Evolutionary conservation across 805 yeast genomes (phyloP).

Genomic region (Kregervanrija delftensis): DNA sequence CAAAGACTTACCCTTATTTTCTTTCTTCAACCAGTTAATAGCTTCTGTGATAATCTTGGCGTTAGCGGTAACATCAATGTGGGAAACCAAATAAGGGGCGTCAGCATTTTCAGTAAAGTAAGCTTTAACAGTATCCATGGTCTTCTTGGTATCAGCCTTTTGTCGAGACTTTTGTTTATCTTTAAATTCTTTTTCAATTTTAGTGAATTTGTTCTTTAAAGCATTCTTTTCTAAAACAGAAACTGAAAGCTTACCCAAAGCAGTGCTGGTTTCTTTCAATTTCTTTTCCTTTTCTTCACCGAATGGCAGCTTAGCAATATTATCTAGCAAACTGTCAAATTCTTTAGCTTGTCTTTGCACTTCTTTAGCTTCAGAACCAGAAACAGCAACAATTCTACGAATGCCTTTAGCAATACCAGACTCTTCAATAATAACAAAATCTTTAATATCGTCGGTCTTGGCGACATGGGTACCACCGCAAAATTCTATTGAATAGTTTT

Average conservation of each 20-base stretch:
- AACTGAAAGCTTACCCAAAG: slow-evolving; percentile 73
- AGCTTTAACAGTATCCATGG: slow-evolving; percentile 66
- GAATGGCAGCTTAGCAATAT: slow-evolving; percentile 57
- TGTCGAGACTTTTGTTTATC: slow-evolving; percentile 85
- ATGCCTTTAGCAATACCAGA: slow-evolving; percentile 98
- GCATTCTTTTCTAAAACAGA: slow-evolving; percentile 75
- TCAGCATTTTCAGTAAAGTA: slow-evolving; percentile 55
- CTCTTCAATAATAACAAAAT: slow-evolving; percentile 85
- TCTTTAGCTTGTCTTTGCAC: slow-evolving; percentile 81
- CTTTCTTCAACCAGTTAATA: slow-evolving; percentile 72
- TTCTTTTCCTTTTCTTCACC: slow-evolving; percentile 74
- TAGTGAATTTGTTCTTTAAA: slow-evolving; percentile 65
- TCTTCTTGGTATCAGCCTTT: slow-evolving; percentile 79
- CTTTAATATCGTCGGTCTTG: slow-evolving; percentile 89
- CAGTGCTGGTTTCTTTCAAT: slow-evolving; percentile 79
- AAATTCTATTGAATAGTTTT: slow-evolving; percentile 76
- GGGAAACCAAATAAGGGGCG: slow-evolving; percentile 56
- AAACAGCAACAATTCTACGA: slow-evolving; percentile 95
- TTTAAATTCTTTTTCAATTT: slow-evolving; percentile 78
- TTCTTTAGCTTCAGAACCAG: slow-evolving; percentile 84
- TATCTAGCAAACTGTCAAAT: slow-evolving; percentile 53
- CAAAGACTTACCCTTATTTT: slow-evolving; percentile 64
- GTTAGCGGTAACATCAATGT: slow-evolving; percentile 66
- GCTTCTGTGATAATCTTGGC: slow-evolving; percentile 96
- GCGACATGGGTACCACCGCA: slow-evolving; percentile 99